Evolutionary conservation across 306 rosid species (phyloP), one percentile per base, ranked within the genome.

Genomic region (Luffa aegyptiaca): DNA sequence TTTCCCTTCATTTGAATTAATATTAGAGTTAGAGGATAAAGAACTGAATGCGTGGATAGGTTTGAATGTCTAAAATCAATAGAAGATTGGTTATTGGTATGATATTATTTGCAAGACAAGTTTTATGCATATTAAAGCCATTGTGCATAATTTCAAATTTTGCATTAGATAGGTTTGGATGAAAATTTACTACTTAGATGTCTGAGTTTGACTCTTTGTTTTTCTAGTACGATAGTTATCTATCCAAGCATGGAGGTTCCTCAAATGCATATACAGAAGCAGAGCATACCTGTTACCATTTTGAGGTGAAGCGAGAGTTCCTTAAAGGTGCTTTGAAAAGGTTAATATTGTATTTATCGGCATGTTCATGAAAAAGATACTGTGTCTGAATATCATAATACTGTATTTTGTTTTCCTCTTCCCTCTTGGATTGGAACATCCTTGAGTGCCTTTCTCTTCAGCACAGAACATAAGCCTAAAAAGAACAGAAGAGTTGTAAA

Each of bases 201-300:
- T 69, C 75, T 76, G 44, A 53, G 56, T 84, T 85, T 90, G 83
- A 85, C 85, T 83, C 65, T 90, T 85, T 79, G 75, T 48, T 75
- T 89, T 82, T 82, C 79, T 91, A 95, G 99, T 95, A 93, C 84
- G 99, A 95, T 86, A 91, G 97, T 86, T 95, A 91, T 88, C 88
- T 95, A 90, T 95, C 97, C 84, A 95, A 95, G 85, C 99, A 95
- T 66, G 99, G 99, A 81, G 99, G 99, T 36, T 88, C 93, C 59
- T 92, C 99, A 83, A 95, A 95, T 83, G 99, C 99, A 41, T 95
- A 89, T 82, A 95, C 99, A 39, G 97, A 93, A 85, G 80, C 91
- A 31, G 97, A 95, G 84, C 86, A 90, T 84, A 95, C 99, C n/a
- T 92, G 97, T 92, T 95, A 95, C 84, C 96, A 95, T 87, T 95